Evolutionary conservation across 208 protist species (phyloP), one percentile per base, ranked within the genome.

Genomic region (Naegleria fowleri): DNA sequence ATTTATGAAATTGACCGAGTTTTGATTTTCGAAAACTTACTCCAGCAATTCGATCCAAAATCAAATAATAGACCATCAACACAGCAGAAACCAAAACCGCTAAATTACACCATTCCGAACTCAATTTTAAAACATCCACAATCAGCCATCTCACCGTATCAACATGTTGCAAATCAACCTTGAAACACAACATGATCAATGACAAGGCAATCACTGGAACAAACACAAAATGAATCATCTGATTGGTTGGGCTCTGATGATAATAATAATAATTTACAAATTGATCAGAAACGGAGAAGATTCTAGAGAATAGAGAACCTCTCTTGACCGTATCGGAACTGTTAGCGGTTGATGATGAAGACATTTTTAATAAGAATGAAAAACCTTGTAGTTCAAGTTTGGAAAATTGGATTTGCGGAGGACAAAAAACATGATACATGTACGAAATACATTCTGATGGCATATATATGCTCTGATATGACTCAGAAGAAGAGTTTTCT

Each of bases 211-310:
- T 22, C 5, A 55, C 29, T 13, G 83, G 83, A 4, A 87, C 83
- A 87, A 87, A 87, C 2, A 87, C 55, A 33, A 87, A 87, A 41
- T 87, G 83, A 55, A 87, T 87, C 6, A 87, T 29, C 40, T 87
- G 83, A 36, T 87, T 87, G 40, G 22, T 43, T 55, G 4, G 4
- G 19, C 40, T 55, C 15, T 48, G 5, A 29, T 87, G 83, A 33
- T 87, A 87, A 22, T 55, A 13, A 29, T 87, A 87, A 87, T 87
- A 87, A 33, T 87, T 87, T 13, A 4, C 7, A 55, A 87, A 87
- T 55, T 87, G 83, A 55, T 87, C 83, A 36, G 83, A 58, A 15
- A 58, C 51, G 5, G 51, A 58, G 15, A 58, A 58, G 51, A 58
- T 58, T 58, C 51, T 5, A 15, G 51, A 58, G 15, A 58, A 19